Evolutionary conservation across 805 yeast species (phyloP), one percentile per base, ranked within the genome.

Genomic region (Cyberlindnera veronae): DNA sequence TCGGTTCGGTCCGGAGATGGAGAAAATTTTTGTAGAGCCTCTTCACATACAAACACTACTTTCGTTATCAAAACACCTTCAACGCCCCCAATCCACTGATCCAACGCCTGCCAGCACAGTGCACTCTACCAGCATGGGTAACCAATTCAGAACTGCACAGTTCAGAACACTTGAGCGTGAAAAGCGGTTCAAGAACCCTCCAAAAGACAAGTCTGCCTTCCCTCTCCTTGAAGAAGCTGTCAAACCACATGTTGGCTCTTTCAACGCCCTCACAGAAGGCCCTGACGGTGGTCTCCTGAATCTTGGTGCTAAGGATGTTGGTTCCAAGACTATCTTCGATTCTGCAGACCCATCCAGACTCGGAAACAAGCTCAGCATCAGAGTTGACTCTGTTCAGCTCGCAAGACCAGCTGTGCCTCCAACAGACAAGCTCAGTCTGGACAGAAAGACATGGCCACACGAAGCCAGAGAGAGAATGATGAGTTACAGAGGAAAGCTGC

Each of bases 201-300:
- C 97, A 37, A 81, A 78, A 65, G 95, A 86, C 57, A 76, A 84
- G 60, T 72, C 87, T 22, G 86, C 86, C 7, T 91, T 68, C 55
- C 96, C 96, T 13, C 66, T 89, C 29, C 72, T 93, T 27, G 76
- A 76, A 43, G 95, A 88, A 48, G 98, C 99, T 13, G 93, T 93
- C 29, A 79, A 79, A 42, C 99, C 99, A 5, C 99, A 93, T 62
- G 77, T 93, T 41, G 97, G 95, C 8, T 91, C 98, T 2, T 93
- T 93, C 72, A 84, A 93, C 71, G 97, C 97, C 5, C 71, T 93
- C 42, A 85, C 95, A 18, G 95, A 86, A 43, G 96, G 95, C 32
- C 79, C 85, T 18, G 80, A 72, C 32, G 95, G 91, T 34, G 96
- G 96, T 6, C 63, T 93, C 19, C 70, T 93, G 45, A 88, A 90